These are phyloP conservation scores for Bryoglossum gracile DNA, from an alignment of 495 filamentous ascomycete species.

Conservation along the genomic window DNA sequence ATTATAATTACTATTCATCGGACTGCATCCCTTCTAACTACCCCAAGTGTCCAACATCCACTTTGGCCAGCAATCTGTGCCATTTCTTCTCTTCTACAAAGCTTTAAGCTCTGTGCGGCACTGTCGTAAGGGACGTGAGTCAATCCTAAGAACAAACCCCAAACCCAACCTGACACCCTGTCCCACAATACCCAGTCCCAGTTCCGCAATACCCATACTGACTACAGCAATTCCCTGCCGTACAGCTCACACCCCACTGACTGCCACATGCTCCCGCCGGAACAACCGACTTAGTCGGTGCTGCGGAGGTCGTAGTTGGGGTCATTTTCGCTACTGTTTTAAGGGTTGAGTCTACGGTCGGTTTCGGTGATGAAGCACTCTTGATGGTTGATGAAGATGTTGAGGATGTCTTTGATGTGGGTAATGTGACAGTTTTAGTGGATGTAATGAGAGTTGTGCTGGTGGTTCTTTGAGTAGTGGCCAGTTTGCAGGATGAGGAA, in stretches of 20 bases:
- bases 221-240: constrained; percentile 1
- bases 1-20: too few relatives aligned
- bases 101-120: too few relatives aligned
- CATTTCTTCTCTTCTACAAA: too few relatives aligned
- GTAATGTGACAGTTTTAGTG: background rate
- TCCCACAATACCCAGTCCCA: background rate
- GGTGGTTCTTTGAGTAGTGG: background rate
- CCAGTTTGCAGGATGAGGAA: background rate
- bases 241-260: background rate
- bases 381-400: background rate
- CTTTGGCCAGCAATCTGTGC: too few relatives aligned
- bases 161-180: constrained; percentile 5
- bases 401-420: background rate
- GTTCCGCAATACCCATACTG: constrained; percentile 6
- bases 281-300: background rate
- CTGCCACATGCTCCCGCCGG: constrained; percentile 3
- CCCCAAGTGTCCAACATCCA: too few relatives aligned
- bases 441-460: background rate
- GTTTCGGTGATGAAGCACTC: background rate
- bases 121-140: too few relatives aligned
- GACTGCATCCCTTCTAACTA: too few relatives aligned
- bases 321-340: background rate
- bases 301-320: background rate
- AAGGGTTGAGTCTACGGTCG: background rate
- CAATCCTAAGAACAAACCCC: constrained; percentile 2